Evolutionary conservation across 371 early-diverging fungal genomes (phyloP), one percentile per base, ranked within the genome.

Genomic region (Mortierella sp.): DNA sequence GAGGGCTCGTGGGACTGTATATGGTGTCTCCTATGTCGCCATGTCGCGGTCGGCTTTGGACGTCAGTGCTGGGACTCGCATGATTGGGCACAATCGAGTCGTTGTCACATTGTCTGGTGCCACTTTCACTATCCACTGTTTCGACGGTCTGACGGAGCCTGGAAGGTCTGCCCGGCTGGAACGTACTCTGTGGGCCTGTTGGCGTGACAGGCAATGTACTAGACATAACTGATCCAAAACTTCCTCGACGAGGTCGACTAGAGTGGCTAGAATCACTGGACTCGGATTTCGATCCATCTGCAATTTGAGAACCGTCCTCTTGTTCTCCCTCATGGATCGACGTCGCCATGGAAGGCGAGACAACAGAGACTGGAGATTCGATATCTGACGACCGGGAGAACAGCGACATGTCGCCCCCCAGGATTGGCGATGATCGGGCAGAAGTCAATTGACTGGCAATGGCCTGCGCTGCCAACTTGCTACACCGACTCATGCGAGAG

Each of bases 391-490:
- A 39, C 13, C 60, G 51, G 7, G 73, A 66, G 22, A 72, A 66
- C 16, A 72, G 37, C 0, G 74, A 67, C 21, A 46, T 27, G 50
- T 67, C 74, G 34, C 60, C 55, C 3, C 63, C 60, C n/a, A 74
- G 60, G 51, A 67, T 67, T 17, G 74, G 68, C 0, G 74, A 74
- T 3, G 74, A 74, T 8, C 74, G 59, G 2, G 63, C 74, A 1
- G 60, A 67, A 21, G 63, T 46, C 5, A 60, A 56, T 25, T 74
- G 68, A 29, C 67, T 66, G 19, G 52, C 55, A 21, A 74, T 74
- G 4, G 74, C 74, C 41, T 74, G 63, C 4, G 74, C 74, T 7
- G 74, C 68, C 22, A 74, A 61, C 17, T 67, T 74, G 49, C 67
- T 67, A 43, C 64, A 74, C 17, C 74, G 68, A 22, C 63, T 63